Evolutionary conservation across 2,329 filamentous ascomycete species (phyloP), one percentile per base, ranked within the genome.

Genomic region (Thermoascus crustaceus): DNA sequence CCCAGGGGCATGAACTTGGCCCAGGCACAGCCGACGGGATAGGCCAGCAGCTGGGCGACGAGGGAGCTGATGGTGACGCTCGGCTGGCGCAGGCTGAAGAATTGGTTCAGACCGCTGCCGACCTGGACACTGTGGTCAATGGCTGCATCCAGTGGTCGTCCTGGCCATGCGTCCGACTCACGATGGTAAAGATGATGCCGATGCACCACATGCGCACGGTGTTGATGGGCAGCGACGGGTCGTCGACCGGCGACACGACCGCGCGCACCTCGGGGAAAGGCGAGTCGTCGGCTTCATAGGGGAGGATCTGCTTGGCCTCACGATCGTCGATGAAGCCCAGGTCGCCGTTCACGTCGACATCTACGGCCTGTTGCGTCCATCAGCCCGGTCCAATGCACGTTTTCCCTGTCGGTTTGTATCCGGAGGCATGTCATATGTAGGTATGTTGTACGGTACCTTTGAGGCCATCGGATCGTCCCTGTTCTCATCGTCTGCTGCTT

Each of bases 11-110:
- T 57, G 60, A 52, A 55, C 39, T 43, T 49, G 7, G 57, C 57
- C 58, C 58, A 61, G 14, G 53, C 53, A 32, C 55, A 57, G 3
- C 67, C 67, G 2, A 69, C 38, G 0, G 66, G 67, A 35, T 65
- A 69, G 0, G 67, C 61, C 4, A 68, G 40, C 23, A 70, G 55
- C 36, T 70, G 67, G 9, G 58, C 57, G 7, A 62, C 58, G 14
- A 61, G 43, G 4, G 57, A 45, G 32, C 51, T 60, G 38, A 62
- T 60, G n/a, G 53, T 60, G 19, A 62, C 55, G 32, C 58, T 61
- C 9, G 58, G 58, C 32, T 60, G 55, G 33, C 58, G 50, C 36
- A 61, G 39, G 37, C 54, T 61, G 43, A 62, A 62, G 38, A 62
- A 58, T 34, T 61, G 58, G 26, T 62, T 62, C 23, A 61, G 41